Conservation (phyloP, 1,284 basidiomycete species). For the Fomitopsis palustris region DNA sequence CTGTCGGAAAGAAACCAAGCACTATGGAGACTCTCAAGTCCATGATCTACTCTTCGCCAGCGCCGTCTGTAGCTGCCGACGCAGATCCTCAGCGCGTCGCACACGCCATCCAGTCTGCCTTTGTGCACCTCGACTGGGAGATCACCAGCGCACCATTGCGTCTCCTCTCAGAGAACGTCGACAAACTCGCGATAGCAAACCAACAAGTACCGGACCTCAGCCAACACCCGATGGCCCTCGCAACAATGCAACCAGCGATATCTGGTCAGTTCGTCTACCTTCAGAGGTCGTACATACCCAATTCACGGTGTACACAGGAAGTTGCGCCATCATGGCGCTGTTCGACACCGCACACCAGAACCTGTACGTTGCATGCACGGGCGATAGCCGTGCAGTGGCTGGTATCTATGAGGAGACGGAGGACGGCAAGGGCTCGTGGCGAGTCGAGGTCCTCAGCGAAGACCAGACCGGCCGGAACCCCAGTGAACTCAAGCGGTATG, state of each 20-base stretch:
- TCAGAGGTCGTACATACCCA: not conserved
- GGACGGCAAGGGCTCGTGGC: constrained; percentile 69
- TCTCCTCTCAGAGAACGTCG: constrained; percentile 59
- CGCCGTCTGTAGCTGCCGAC: constrained; percentile 34
- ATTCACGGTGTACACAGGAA: constrained; percentile 48
- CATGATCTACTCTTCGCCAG: constrained; percentile 34
- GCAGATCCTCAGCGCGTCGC: constrained; percentile 63
- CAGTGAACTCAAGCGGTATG: constrained; percentile 71
- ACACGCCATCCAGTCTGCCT: constrained; percentile 75
- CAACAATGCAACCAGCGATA: constrained; percentile 77
- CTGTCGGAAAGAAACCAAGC: constrained; percentile 28
- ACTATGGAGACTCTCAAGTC: constrained; percentile 40
- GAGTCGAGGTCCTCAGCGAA: constrained; percentile 87
- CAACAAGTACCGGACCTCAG: constrained; percentile 64
- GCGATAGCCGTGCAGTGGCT: constrained; percentile 94
- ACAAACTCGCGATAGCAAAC: constrained; percentile 43
- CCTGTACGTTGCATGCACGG: constrained; percentile 88
- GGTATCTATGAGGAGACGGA: constrained; percentile 79
- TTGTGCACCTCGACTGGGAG: constrained; percentile 75
- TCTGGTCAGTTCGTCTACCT: constrained; percentile 43
- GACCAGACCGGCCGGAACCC: constrained; percentile 95
- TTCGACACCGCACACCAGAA: constrained; percentile 81
- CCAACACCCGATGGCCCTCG: constrained; percentile 63
- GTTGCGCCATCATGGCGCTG: constrained; percentile 83
- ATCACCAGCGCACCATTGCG: constrained; percentile 77